These are phyloP conservation scores for Globisporangium polare DNA, from an alignment of 352 stramenopile genomes.

Conservation along the genomic window DNA sequence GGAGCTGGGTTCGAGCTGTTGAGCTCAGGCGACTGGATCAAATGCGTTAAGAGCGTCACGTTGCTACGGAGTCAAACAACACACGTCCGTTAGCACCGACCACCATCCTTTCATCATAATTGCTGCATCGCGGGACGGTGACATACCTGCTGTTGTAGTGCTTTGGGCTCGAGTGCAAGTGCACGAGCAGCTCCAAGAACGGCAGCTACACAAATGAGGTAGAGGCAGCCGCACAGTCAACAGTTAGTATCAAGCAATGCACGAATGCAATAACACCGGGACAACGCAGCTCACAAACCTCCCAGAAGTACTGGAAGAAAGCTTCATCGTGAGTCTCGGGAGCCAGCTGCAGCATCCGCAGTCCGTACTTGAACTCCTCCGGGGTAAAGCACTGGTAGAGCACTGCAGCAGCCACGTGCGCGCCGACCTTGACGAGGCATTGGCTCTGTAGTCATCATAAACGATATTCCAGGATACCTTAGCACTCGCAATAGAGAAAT, in stretches of 20 bases:
- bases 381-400: slow-evolving; percentile 80
- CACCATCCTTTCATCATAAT: neutral
- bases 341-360: slow-evolving; percentile 71
- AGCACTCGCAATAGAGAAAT: neutral
- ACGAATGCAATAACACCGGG: neutral
- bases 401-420: slow-evolving; percentile 75
- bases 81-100: slow-evolving; percentile 11
- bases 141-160: slow-evolving; percentile 66
- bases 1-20: slow-evolving; percentile 68
- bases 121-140: no score
- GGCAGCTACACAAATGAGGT: slow-evolving; percentile 32
- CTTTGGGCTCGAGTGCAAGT: slow-evolving; percentile 70
- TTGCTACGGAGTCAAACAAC: slow-evolving; percentile 26
- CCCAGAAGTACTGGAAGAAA: slow-evolving; percentile 88
- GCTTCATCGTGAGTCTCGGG: slow-evolving; percentile 64
- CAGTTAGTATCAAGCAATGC: neutral
- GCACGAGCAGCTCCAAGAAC: slow-evolving; percentile 79
- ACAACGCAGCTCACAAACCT: slow-evolving; percentile 44
- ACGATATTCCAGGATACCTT: neutral
- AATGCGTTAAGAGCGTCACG: slow-evolving; percentile 70
- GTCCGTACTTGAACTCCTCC: slow-evolving; percentile 78
- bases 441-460: slow-evolving; percentile 42
- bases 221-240: neutral
- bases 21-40: slow-evolving; percentile 80
- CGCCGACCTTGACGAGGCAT: slow-evolving; percentile 79